Evolutionary conservation across 2,329 filamentous ascomycete species (phyloP).

Genomic region (Aspergillus transmontanensis): DNA sequence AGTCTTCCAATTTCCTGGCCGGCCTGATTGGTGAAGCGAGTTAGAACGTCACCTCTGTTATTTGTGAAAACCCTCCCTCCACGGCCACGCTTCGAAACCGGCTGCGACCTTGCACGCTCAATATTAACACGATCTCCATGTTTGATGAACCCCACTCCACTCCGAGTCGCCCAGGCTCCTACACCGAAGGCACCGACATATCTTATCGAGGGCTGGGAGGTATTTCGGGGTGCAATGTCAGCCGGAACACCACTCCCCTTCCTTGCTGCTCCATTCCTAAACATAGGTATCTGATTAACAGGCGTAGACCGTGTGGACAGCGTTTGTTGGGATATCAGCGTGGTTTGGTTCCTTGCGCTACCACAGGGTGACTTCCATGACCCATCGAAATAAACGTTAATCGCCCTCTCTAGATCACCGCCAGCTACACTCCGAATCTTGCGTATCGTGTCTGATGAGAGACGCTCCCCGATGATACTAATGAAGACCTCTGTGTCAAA

Average conservation of each 20-base stretch:
- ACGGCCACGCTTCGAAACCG: constrained; percentile 53
- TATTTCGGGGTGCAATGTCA: constrained; percentile 17
- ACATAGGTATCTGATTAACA: background rate
- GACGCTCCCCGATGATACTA: constrained; percentile 59
- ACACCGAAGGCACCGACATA: constrained; percentile 93
- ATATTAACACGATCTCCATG: constrained; percentile 84
- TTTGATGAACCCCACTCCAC: constrained; percentile 72
- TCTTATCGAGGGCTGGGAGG: constrained; percentile 55
- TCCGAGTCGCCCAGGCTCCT: constrained; percentile 87
- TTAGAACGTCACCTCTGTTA: constrained; percentile 79
- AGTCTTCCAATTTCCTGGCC: constrained; percentile 85
- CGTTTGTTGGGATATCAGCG: constrained; percentile 9
- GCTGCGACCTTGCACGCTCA: constrained; percentile 77
- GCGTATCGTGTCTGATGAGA: constrained; percentile 48
- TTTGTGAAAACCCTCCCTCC: constrained; percentile 50
- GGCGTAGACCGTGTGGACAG: constrained; percentile 9
- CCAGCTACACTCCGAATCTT: constrained; percentile 54
- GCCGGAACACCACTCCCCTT: constrained; percentile 7
- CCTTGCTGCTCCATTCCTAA: background rate
- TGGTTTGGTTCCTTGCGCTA: constrained; percentile 14
- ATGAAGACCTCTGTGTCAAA: constrained; percentile 61
- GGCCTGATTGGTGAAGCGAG: constrained; percentile 79
- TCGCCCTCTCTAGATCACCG: constrained; percentile 60
- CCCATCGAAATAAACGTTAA: constrained; percentile 67
- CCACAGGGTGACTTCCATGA: constrained; percentile 54